Evolutionary conservation across 192 early-diverging fungal genomes (phyloP).

Genomic region (Rhizophagus sp.): DNA sequence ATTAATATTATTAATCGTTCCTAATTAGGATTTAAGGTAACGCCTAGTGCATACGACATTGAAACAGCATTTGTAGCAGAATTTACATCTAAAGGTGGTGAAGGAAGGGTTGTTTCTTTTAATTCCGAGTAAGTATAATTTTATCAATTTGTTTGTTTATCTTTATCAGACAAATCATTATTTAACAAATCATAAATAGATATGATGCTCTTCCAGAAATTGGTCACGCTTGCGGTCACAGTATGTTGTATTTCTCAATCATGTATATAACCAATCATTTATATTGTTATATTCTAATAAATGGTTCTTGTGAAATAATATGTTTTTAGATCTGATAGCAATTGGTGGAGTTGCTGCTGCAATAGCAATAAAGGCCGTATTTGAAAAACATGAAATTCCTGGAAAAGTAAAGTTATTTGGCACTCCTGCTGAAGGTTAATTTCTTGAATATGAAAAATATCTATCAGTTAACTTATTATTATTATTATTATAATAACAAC

Average conservation of each 20-base stretch:
- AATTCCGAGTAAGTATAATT: constrained; percentile 22
- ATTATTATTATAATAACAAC: not conserved
- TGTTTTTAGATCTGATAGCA: not conserved
- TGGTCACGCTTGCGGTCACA: constrained; percentile 72
- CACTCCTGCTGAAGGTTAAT: constrained; percentile 69
- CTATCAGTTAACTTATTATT: not conserved
- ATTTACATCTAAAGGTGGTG: constrained; percentile 45
- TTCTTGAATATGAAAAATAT: not conserved
- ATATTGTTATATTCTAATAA: not conserved
- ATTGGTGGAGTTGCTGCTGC: constrained; percentile 53
- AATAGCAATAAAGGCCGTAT: constrained; percentile 38
- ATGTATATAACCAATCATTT: not conserved
- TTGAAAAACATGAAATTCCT: constrained; percentile 39
- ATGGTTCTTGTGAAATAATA: not conserved
- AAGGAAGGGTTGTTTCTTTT: constrained; percentile 16
- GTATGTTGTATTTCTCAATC: not conserved
- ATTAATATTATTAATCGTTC: no score
- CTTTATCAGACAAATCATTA: not conserved
- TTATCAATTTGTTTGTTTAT: not conserved
- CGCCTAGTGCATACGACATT: constrained; percentile 60
- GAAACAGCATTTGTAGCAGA: constrained; percentile 78
- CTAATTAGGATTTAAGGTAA: constrained; percentile 60
- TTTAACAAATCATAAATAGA: not conserved
- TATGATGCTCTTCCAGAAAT: constrained; percentile 68
- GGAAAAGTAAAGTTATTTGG: constrained; percentile 74